Base-by-base conservation (phyloP, 768 basidiomycete genomes). In the Kwoniella shandongensis region DNA sequence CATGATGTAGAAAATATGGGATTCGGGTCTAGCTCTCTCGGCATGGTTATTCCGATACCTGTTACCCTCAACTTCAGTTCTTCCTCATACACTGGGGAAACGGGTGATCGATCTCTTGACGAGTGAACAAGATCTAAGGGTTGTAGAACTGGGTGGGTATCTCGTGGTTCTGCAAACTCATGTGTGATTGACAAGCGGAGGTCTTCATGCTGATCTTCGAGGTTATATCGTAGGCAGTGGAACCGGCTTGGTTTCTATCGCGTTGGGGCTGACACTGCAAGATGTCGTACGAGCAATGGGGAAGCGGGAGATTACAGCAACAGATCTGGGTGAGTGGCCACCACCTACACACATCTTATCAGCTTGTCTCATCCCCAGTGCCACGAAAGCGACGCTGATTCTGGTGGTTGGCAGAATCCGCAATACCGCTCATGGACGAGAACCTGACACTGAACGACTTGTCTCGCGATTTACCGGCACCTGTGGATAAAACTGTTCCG, bases 1-100 rank as follows among this genome's bases (percentile, higher is more conserved):
- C n/a, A n/a, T n/a, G n/a, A n/a, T n/a, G n/a, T 78, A 94, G 92
- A 94, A 94, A 90, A 83, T 94, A 51, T 96, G 92, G 92, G 91
- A 94, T 72, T 92, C 91, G 40, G 92, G 92, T 1, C 81, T 94
- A 44, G 91, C 88, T 5, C 78, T 92, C 18, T 86, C 87, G 55
- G 83, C 89, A 2, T 92, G 88, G 88, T 78, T 94, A 3, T 69
- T 46, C 50, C 53, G 66, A 44, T 46, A 58, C 27, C 51, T n/a
- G n/a, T n/a, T 57, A 44, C 25, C 44, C 15, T 26, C 39, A 2
- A 17, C 27, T 10, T 38, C n/a, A 17, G 12, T 10, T 20, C 17
- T 30, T 6, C 7, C 44, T 22, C 47, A 51, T 25, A 2, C 45
- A 42, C 29, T 39, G 13, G 57, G 18, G 13, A 42, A 49, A 4